Percentiles rank a stretch among this genome's conserved stretches.
These are phyloP conservation scores for Pyrenophora teres DNA, from an alignment of 2,329 filamentous ascomycete species.

Conservation along the genomic window DNA sequence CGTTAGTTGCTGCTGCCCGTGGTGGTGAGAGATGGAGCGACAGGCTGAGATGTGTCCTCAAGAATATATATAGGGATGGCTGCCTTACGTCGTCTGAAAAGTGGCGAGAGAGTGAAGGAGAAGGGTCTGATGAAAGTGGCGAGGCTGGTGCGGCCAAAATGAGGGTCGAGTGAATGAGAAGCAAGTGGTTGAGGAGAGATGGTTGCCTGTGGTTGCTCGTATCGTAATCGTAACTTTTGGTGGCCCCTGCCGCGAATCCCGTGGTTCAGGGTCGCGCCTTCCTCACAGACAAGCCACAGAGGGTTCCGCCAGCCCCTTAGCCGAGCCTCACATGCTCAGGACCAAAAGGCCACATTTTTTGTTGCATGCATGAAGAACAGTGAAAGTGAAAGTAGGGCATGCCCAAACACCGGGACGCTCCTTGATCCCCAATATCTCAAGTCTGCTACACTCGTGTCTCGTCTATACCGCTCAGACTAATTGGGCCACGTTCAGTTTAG, in stretches of 20 bases:
- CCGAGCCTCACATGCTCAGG: slow-evolving; percentile 13
- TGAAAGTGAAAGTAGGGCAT: too few relatives aligned
- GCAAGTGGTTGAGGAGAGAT: slow-evolving; percentile 14
- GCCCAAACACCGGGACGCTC: neutral
- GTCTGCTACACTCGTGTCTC: slow-evolving; percentile 12
- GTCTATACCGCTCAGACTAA: slow-evolving; percentile 11
- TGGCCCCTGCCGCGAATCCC: slow-evolving; percentile 25
- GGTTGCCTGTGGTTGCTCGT: slow-evolving; percentile 8
- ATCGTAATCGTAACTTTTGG: slow-evolving; percentile 8
- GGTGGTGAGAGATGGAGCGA: slow-evolving; percentile 6
- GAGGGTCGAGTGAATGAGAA: slow-evolving; percentile 10
- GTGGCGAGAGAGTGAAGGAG: slow-evolving; percentile 16
- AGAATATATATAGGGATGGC: slow-evolving; percentile 23
- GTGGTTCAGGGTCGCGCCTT: slow-evolving; percentile 15
- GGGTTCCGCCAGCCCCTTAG: slow-evolving; percentile 14
- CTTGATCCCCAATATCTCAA: slow-evolving; percentile 6
- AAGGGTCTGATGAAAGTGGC: slow-evolving; percentile 14
- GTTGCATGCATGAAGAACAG: neutral
- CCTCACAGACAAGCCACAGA: slow-evolving; percentile 14
- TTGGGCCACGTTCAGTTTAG: slow-evolving; percentile 36
- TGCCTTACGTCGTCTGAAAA: slow-evolving; percentile 34
- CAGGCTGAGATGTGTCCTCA: slow-evolving; percentile 39
- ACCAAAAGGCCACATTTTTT: neutral
- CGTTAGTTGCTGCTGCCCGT: slow-evolving; percentile 27
- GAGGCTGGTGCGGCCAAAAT: slow-evolving; percentile 33